These are phyloP conservation scores for Fusarium solani-melongenae DNA, from an alignment of 2,329 filamentous ascomycete genomes.

Conservation along the genomic window DNA sequence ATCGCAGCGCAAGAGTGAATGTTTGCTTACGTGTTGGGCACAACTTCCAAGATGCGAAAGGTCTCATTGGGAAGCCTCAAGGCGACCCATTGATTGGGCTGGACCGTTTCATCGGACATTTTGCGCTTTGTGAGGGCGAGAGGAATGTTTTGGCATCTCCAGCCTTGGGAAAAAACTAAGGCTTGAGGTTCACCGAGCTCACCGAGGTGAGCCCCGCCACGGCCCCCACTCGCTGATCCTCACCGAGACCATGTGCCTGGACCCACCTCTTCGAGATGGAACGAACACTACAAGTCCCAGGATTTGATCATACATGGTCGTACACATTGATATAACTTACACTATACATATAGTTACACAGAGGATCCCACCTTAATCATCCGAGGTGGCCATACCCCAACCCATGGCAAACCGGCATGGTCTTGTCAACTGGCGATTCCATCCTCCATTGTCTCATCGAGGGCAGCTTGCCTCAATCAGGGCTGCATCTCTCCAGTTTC, in stretches of 20 bases:
- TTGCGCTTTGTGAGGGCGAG: constrained; percentile 27
- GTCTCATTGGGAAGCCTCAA: constrained; percentile 69
- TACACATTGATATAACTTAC: no score
- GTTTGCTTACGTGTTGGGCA: constrained; percentile 67
- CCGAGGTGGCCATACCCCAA: no score
- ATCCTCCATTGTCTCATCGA: no score
- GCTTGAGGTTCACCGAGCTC: constrained; percentile 39
- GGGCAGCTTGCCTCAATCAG: no score
- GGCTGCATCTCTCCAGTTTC: no score
- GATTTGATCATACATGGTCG: background rate
- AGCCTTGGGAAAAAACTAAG: constrained; percentile 39
- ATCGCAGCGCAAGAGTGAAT: constrained; percentile 5
- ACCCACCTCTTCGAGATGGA: no score
- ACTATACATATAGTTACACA: no score
- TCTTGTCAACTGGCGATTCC: no score
- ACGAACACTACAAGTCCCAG: no score
- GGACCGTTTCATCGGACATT: constrained; percentile 50
- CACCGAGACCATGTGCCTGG: constrained; percentile 4
- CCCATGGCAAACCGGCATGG: no score
- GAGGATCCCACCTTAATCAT: no score
- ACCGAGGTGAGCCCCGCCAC: constrained; percentile 48
- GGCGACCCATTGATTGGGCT: constrained; percentile 70
- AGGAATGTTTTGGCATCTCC: constrained; percentile 19
- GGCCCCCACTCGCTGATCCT: constrained; percentile 20
- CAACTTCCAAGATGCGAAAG: constrained; percentile 66